phyloP scores from a whole-genome alignment of 306 rosid genomes.

The Trifolium fragiferum region DNA sequence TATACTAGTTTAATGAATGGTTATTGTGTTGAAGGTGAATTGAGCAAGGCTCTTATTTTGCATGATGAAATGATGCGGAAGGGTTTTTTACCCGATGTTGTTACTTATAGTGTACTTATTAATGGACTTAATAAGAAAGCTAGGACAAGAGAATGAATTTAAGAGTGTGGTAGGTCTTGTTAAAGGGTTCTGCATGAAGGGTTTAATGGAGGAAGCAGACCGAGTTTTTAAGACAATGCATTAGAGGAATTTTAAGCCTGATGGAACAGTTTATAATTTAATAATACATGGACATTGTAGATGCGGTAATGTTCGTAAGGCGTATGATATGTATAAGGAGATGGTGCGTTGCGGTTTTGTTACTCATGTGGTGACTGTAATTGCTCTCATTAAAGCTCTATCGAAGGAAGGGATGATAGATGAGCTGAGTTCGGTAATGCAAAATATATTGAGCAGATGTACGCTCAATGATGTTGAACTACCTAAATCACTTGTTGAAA shows the following conservation, averaged over 20 bases:
- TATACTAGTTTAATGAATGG: slow-evolving; percentile 89
- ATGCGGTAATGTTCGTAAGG: slow-evolving; percentile 65
- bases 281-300: slow-evolving; percentile 86
- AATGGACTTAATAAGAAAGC: slow-evolving; percentile 86
- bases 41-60: slow-evolving; percentile 70
- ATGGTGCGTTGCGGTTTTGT: slow-evolving; percentile 70
- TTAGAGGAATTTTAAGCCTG: slow-evolving; percentile 59
- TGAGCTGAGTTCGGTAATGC: slow-evolving; percentile 67
- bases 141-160: slow-evolving; percentile 76
- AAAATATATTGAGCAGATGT: slow-evolving; percentile 61
- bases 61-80: slow-evolving; percentile 80
- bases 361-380: slow-evolving; percentile 70
- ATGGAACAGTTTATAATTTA: slow-evolving; percentile 70
- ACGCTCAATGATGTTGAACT: slow-evolving; percentile 70
- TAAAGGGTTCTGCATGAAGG: slow-evolving; percentile 92
- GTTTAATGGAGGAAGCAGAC: slow-evolving; percentile 87
- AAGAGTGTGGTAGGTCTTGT: slow-evolving; percentile 76
- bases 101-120: slow-evolving; percentile 89
- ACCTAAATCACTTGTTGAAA: slow-evolving; percentile 71
- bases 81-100: slow-evolving; percentile 80
- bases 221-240: slow-evolving; percentile 69
- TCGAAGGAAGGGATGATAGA: slow-evolving; percentile 60
- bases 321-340: slow-evolving; percentile 64
- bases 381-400: slow-evolving; percentile 76
- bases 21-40: slow-evolving; percentile 74